Conservation (phyloP, 75 land plant genomes). For the Larix kaempferi region DNA sequence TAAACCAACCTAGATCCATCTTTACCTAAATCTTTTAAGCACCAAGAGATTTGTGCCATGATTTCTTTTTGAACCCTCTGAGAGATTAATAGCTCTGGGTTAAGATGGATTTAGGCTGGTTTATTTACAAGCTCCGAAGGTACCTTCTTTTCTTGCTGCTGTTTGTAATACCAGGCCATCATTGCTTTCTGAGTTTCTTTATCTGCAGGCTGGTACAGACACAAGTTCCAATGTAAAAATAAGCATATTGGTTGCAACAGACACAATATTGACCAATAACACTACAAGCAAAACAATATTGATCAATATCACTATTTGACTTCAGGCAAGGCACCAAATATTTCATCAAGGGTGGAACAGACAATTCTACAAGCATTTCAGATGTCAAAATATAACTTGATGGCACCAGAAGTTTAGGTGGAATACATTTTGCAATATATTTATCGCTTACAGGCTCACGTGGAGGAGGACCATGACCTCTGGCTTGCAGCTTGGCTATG, state of each 20-base stretch:
- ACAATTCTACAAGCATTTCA: not conserved
- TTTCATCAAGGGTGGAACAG: not conserved
- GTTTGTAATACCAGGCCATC: conserved; percentile 43
- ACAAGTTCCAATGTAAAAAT: not conserved
- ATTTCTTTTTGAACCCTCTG: not conserved
- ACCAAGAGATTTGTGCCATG: not conserved
- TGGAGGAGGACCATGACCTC: conserved; percentile 43
- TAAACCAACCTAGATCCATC: no score
- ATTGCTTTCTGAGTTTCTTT: conserved; percentile 48
- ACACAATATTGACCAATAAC: no score
- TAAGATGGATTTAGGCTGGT: not conserved
- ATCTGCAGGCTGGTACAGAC: conserved; percentile 35
- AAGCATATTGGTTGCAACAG: no score
- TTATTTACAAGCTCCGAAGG: not conserved
- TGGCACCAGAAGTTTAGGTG: not conserved
- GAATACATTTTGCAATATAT: not conserved
- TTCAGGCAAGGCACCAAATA: not conserved
- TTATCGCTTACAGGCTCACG: conserved; percentile 42
- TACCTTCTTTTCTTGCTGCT: conserved; percentile 45
- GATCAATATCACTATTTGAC: not conserved
- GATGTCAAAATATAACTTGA: conserved; percentile 1
- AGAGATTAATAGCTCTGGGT: not conserved
- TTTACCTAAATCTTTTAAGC: no score
- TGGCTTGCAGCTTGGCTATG: conserved; percentile 39
- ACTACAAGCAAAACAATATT: no score